phyloP scores from a whole-genome alignment of 306 rosid species.

The Quercus suber region DNA sequence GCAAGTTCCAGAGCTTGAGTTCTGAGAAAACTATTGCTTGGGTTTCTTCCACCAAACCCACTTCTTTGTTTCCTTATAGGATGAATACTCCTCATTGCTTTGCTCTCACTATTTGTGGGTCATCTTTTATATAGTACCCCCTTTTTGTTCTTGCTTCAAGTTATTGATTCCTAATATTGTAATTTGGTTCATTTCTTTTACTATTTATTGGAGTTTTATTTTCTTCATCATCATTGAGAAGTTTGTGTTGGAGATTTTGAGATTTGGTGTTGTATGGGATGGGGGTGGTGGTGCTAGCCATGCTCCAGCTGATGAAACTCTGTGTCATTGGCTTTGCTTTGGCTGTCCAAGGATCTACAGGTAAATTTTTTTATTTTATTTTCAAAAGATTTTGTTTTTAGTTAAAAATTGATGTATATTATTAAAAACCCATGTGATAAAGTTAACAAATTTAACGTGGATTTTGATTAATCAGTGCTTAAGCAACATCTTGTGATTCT shows the following conservation, averaged over 20 bases:
- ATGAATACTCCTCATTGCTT: constrained; percentile 51
- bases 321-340: constrained; percentile 46
- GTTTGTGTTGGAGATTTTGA: constrained; percentile 25
- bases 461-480: constrained; percentile 6
- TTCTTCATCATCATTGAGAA: constrained; percentile 21
- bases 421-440: constrained; percentile 4
- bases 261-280: constrained; percentile 47
- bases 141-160: constrained; percentile 66
- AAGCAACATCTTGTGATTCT: constrained; percentile 15
- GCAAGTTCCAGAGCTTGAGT: constrained; percentile 33
- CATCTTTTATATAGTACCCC: constrained; percentile 39
- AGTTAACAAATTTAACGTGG: constrained; percentile 3
- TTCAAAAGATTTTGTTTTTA: constrained; percentile 7
- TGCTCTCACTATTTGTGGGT: constrained; percentile 43
- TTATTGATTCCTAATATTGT: constrained; percentile 29
- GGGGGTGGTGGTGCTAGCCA: constrained; percentile 43
- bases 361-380: constrained; percentile 31
- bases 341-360: constrained; percentile 61
- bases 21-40: constrained; percentile 26
- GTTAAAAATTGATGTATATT: background rate
- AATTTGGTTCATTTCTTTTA: constrained; percentile 26
- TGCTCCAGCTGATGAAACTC: constrained; percentile 54
- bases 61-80: constrained; percentile 40
- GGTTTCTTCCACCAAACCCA: constrained; percentile 41
- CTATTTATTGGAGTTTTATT: constrained; percentile 10